Percentiles rank a stretch among this genome's conserved stretches.
These are phyloP conservation scores for Ceratocystiopsis sp. DNA, from an alignment of 2,329 filamentous ascomycete species.

Conservation along the genomic window DNA sequence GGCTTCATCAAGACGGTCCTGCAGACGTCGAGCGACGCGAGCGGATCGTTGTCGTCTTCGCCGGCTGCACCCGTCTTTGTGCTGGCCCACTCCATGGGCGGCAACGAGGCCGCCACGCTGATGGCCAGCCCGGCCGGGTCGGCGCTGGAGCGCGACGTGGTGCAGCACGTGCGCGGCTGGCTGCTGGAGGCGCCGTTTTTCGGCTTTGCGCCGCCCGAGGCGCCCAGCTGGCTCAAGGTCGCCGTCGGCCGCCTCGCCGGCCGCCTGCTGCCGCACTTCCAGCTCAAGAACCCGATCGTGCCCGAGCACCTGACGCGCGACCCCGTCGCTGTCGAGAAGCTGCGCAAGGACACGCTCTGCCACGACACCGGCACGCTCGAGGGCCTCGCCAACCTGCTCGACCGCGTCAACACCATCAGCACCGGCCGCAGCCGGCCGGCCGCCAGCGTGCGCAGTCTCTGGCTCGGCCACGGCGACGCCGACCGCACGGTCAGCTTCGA, in stretches of 20 bases:
- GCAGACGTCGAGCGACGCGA: slow-evolving; percentile 11
- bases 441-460: slow-evolving; percentile 43
- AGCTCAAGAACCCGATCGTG: slow-evolving; percentile 50
- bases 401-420: slow-evolving; percentile 47
- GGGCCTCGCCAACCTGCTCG: slow-evolving; percentile 59
- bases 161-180: slow-evolving; percentile 50
- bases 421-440: slow-evolving; percentile 35
- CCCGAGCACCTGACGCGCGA: slow-evolving; percentile 50
- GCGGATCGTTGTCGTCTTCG: too few relatives aligned
- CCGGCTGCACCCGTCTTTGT: slow-evolving; percentile 49
- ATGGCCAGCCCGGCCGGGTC: slow-evolving; percentile 25
- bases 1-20: slow-evolving; percentile 51
- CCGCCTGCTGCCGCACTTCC: slow-evolving; percentile 47
- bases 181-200: slow-evolving; percentile 67
- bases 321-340: slow-evolving; percentile 39
- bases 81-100: slow-evolving; percentile 85
- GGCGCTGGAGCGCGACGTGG: slow-evolving; percentile 30
- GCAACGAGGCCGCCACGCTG: slow-evolving; percentile 53
- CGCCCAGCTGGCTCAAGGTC: slow-evolving; percentile 48
- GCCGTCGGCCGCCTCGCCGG: slow-evolving; percentile 49
- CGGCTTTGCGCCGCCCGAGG: slow-evolving; percentile 46
- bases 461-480: slow-evolving; percentile 59
- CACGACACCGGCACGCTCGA: slow-evolving; percentile 75
- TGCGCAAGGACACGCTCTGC: slow-evolving; percentile 50
- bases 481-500: slow-evolving; percentile 54